Evolutionary conservation across 2,329 filamentous ascomycete species (phyloP), one percentile per base, ranked within the genome.

Genomic region (Xylaria sp.): DNA sequence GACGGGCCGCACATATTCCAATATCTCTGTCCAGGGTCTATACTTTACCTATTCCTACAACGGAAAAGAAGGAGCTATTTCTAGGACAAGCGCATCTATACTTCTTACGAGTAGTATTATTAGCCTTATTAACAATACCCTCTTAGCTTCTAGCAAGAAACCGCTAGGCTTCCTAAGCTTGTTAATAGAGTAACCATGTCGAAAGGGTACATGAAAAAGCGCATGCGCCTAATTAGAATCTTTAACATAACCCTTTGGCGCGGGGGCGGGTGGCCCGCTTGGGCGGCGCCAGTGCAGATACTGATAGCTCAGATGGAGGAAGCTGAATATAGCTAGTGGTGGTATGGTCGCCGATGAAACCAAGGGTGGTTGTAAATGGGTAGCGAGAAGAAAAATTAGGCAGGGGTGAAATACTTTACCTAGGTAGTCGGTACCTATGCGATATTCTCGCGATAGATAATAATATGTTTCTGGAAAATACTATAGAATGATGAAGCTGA

Each of bases 211-310:
- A 40, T 16, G 37, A 9, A 40, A 40, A 40, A 40, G 37, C 13
- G 13, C 37, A 40, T 40, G 13, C 37, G 37, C 37, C 37, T 47
- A 47, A 47, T 21, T 47, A 21, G 5, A 47, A 21, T 21, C n/a
- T 3, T 47, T 16, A 47, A 47, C 37, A 40, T 2, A 40, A 40
- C 80, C 80, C 0, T 75, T 23, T 0, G 84, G 85, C 1, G 83
- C 70, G 3, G 77, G 23, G 2, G 71, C 72, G 2, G 75, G 73
- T 27, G 74, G 69, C 5, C 60, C 71, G 27, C 65, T 71, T 18
- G 77, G 78, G 8, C 67, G 69, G 1, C 74, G 75, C 75, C 77
- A 81, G 67, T 71, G 73, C 29, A 81, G 73, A 69, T 75, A 78
- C 63, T 73, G 66, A 69, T 78, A 81, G 47, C 72, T 79, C 6